Conservation (phyloP, 805 yeast species). For the Yamadazyma nakazawae region DNA sequence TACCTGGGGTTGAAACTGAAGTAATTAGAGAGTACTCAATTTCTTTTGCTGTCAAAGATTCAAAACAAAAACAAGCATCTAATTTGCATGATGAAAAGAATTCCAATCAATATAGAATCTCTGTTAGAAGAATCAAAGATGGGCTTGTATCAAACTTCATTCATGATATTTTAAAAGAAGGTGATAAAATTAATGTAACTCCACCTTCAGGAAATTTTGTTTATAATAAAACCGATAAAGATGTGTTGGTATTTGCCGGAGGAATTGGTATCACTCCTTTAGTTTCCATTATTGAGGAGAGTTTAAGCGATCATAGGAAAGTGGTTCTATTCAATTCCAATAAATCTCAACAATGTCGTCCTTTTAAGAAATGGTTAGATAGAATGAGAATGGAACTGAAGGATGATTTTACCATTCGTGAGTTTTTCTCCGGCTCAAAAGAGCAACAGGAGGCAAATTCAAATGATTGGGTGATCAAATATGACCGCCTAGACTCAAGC, state of each 20-base stretch:
- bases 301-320: conserved; percentile 25
- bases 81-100: too few relatives aligned
- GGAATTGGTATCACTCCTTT: conserved; percentile 72
- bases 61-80: too few relatives aligned
- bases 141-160: conserved; percentile 53
- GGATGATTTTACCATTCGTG: too few relatives aligned
- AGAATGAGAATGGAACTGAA: neutral
- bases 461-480: neutral
- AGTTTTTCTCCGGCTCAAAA: too few relatives aligned
- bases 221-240: conserved; percentile 24
- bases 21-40: conserved; percentile 60
- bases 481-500: neutral
- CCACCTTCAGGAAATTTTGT: conserved; percentile 60
- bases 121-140: conserved; percentile 47
- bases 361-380: conserved; percentile 23
- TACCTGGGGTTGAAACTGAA: conserved; percentile 37
- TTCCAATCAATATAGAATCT: conserved; percentile 47
- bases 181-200: conserved; percentile 47
- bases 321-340: conserved; percentile 37
- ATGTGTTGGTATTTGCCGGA: conserved; percentile 46
- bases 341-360: conserved; percentile 16
- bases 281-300: conserved; percentile 48
- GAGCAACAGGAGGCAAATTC: too few relatives aligned
- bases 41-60: conserved; percentile 20
- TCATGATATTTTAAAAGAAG: conserved; percentile 46